A percentile compares a stretch with the other conserved stretches of the same genome.
Conservation (phyloP, 2,329 filamentous ascomycete species). For the Pestalotiopsis sp. region DNA sequence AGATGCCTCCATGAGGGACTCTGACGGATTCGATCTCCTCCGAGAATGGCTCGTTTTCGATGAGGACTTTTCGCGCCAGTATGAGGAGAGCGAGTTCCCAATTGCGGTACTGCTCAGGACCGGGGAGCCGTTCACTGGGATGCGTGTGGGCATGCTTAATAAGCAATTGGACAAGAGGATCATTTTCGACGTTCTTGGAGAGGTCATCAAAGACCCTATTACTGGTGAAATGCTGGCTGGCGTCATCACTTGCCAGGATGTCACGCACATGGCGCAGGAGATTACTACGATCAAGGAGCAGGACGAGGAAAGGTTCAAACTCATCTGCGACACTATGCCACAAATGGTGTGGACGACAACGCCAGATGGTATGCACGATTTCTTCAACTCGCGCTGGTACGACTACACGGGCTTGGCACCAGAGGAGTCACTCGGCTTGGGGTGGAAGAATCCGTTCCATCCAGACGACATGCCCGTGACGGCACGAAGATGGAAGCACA, state of each 20-base stretch:
- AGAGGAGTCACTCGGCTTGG: constrained; percentile 63
- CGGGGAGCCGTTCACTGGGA: constrained; percentile 59
- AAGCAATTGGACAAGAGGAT: constrained; percentile 52
- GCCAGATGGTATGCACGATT: constrained; percentile 68
- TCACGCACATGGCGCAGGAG: constrained; percentile 70
- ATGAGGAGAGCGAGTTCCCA: constrained; percentile 65
- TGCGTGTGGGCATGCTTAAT: constrained; percentile 66
- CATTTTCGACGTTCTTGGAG: constrained; percentile 68
- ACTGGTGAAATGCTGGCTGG: constrained; percentile 75
- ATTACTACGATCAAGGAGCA: constrained; percentile 70
- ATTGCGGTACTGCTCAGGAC: constrained; percentile 66
- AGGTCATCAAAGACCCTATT: constrained; percentile 66
- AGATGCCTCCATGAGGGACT: constrained; percentile 39
- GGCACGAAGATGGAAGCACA: constrained; percentile 60
- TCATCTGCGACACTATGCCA: constrained; percentile 75
- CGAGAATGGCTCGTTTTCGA: constrained; percentile 64
- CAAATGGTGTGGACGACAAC: constrained; percentile 75
- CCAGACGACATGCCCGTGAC: constrained; percentile 68
- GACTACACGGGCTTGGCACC: constrained; percentile 72
- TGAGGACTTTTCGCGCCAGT: constrained; percentile 63
- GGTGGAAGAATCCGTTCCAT: constrained; percentile 69
- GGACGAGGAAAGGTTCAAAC: constrained; percentile 74
- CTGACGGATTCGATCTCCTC: constrained; percentile 59
- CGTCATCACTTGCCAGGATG: constrained; percentile 71
- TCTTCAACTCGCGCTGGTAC: constrained; percentile 79